Percentiles rank a stretch among this genome's conserved stretches.
These are phyloP conservation scores for Mycogone perniciosa DNA, from an alignment of 2,329 filamentous ascomycete genomes.

Conservation along the genomic window DNA sequence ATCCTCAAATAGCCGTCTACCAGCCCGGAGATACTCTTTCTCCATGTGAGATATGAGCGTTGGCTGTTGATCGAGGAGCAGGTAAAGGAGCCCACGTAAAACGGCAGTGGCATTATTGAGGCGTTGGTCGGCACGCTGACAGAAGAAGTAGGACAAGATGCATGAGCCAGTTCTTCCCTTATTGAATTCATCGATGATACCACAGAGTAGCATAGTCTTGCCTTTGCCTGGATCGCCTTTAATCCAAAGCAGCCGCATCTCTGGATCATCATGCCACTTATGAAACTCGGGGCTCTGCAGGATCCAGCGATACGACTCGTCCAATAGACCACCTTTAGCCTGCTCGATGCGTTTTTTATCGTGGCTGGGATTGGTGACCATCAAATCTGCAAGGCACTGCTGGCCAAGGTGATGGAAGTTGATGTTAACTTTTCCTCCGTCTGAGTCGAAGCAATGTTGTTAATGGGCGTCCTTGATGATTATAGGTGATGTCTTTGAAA, in stretches of 20 bases:
- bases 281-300: conserved; percentile 20
- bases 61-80: conserved; percentile 29
- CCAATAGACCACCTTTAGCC: conserved; percentile 29
- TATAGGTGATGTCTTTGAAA: too few relatives aligned
- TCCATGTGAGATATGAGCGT: conserved; percentile 29
- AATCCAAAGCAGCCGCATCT: conserved; percentile 24
- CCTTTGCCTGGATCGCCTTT: conserved; percentile 32
- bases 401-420: too few relatives aligned
- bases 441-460: too few relatives aligned
- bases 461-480: too few relatives aligned
- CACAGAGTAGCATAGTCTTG: conserved; percentile 31
- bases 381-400: conserved; percentile 19
- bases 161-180: not conserved
- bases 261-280: conserved; percentile 19
- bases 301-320: conserved; percentile 31
- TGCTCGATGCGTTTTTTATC: conserved; percentile 31
- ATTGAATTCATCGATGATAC: conserved; percentile 21
- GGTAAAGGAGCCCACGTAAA: conserved; percentile 36
- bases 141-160: conserved; percentile 33
- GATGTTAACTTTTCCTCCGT: too few relatives aligned
- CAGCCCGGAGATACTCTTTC: conserved; percentile 27
- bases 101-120: conserved; percentile 35
- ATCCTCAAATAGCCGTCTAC: conserved; percentile 33
- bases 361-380: conserved; percentile 21
- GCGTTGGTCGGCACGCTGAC: conserved; percentile 30